These are phyloP conservation scores for Yamadazyma epiphylla DNA, from an alignment of 1,139 yeast genomes.

Conservation along the genomic window DNA sequence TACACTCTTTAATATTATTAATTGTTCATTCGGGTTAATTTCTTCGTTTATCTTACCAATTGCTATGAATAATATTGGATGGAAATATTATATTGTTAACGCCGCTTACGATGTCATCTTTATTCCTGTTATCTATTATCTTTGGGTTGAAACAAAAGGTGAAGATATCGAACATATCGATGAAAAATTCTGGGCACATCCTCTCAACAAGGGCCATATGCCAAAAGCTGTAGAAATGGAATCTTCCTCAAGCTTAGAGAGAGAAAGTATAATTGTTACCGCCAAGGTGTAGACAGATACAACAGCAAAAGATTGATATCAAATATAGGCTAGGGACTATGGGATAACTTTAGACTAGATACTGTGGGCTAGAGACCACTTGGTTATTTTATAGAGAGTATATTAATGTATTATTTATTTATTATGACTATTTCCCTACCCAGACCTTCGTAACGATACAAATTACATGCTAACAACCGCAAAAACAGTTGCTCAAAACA, in stretches of 20 bases:
- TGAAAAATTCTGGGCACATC: slow-evolving; percentile 5
- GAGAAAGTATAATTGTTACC: slow-evolving; percentile 2
- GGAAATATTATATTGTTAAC: slow-evolving; percentile 13
- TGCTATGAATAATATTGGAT: slow-evolving; percentile 11
- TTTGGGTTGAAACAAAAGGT: slow-evolving; percentile 15
- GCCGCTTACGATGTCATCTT: slow-evolving; percentile 10
- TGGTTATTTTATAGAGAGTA: too few species aligned
- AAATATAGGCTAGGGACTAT: too few species aligned
- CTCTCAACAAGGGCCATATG: neutral
- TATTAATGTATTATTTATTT: too few species aligned
- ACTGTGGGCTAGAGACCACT: too few species aligned
- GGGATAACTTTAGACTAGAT: too few species aligned
- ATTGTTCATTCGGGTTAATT: slow-evolving; percentile 11
- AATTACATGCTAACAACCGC: neutral
- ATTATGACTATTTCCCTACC: too few species aligned
- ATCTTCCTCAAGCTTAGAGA: slow-evolving; percentile 2
- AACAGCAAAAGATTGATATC: neutral
- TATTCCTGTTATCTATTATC: slow-evolving; percentile 10
- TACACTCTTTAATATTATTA: slow-evolving; percentile 4
- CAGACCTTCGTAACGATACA: too few species aligned
- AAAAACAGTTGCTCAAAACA: slow-evolving; percentile 15
- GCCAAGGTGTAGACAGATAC: slow-evolving; percentile 1
- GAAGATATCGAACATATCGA: slow-evolving; percentile 6
- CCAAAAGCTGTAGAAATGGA: neutral
- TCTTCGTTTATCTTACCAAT: slow-evolving; percentile 11